phyloP scores from a whole-genome alignment of 495 filamentous ascomycete genomes.

The Talaromyces stipitatus region DNA sequence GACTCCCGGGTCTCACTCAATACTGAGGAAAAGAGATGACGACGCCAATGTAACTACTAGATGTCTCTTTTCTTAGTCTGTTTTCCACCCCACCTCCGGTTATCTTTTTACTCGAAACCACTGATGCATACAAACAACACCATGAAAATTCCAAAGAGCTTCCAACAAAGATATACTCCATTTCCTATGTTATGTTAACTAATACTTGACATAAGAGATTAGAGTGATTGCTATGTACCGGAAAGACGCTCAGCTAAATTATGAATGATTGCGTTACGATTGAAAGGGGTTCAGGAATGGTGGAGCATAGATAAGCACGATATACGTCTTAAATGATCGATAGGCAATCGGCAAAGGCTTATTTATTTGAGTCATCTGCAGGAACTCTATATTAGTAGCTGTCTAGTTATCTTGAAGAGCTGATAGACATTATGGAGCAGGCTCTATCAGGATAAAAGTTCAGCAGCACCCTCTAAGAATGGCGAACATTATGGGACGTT shows the following conservation, averaged over 20 bases:
- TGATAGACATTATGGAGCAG: too few species aligned
- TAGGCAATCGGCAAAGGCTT: neutral
- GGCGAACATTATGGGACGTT: neutral
- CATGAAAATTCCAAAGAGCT: too few species aligned
- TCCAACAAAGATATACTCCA: too few species aligned
- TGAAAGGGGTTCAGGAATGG: neutral
- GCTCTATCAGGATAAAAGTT: neutral
- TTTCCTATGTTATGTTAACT: too few species aligned
- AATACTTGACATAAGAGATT: too few species aligned
- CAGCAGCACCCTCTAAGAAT: neutral
- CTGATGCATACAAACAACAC: too few species aligned
- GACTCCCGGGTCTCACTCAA: neutral
- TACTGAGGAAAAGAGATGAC: neutral
- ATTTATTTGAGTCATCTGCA: neutral
- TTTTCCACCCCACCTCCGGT: neutral
- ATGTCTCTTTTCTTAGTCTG: neutral
- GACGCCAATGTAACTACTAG: neutral
- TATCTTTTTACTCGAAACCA: neutral
- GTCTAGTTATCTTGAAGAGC: too few species aligned
- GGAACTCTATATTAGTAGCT: too few species aligned
- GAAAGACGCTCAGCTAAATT: too few species aligned
- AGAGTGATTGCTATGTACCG: too few species aligned
- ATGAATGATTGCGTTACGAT: too few species aligned
- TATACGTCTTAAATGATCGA: too few species aligned
- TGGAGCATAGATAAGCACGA: neutral